These are phyloP conservation scores for Xylariaceae sp. DNA, from an alignment of 2,329 filamentous ascomycete genomes.

Conservation along the genomic window DNA sequence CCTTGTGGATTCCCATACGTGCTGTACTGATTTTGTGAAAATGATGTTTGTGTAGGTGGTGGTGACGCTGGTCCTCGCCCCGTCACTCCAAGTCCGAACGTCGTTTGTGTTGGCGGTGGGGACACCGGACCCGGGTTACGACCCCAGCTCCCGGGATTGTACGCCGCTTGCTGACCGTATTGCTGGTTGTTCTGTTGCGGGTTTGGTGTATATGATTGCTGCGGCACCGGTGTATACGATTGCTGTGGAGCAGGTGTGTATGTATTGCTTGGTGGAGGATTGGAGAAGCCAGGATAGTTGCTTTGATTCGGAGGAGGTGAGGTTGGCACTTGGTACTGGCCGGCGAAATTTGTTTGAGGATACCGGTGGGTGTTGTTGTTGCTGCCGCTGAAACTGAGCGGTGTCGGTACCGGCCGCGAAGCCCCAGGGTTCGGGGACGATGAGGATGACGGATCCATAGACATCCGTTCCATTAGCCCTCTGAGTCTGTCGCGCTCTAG, in stretches of 20 bases:
- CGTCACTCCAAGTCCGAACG: conserved; percentile 31
- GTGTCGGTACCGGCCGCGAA: conserved; percentile 40
- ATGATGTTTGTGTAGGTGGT: conserved; percentile 45
- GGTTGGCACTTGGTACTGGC: conserved; percentile 57
- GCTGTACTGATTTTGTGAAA: conserved; percentile 43
- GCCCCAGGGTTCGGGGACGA: conserved; percentile 38
- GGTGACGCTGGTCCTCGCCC: conserved; percentile 47
- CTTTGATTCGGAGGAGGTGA: conserved; percentile 51
- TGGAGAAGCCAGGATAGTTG: conserved; percentile 42
- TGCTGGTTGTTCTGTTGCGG: conserved; percentile 40
- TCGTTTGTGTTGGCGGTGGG: conserved; percentile 38
- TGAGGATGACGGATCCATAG: conserved; percentile 62
- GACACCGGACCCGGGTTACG: conserved; percentile 51
- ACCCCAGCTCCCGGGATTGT: conserved; percentile 58
- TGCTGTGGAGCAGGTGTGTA: conserved; percentile 29
- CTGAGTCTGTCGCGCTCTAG: conserved; percentile 81
- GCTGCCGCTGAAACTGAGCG: conserved; percentile 44
- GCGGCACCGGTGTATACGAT: no score
- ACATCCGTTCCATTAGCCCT: conserved; percentile 92
- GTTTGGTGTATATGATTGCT: conserved; percentile 29
- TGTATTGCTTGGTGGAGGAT: conserved; percentile 35
- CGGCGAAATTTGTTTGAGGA: conserved; percentile 49
- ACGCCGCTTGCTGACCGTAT: conserved; percentile 47
- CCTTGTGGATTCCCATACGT: conserved; percentile 43
- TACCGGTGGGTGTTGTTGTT: conserved; percentile 45